Base-by-base conservation (phyloP, 1,284 basidiomycete genomes). In the Hemileia vastatrix region DNA sequence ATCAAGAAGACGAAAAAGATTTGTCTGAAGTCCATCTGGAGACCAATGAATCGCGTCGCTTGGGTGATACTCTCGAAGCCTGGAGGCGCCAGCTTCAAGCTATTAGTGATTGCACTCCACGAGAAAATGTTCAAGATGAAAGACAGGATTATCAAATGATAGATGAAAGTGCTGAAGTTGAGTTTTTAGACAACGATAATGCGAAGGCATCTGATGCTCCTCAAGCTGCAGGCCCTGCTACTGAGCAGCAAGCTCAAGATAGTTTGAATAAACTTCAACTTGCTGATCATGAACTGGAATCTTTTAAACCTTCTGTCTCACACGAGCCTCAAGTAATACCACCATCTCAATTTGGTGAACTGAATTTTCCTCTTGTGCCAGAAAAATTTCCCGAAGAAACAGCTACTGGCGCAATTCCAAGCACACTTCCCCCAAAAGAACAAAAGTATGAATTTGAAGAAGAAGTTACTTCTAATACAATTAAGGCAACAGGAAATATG, bases 371-470 rank as follows among this genome's bases (percentile, higher is more conserved):
- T 50, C 60, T 67, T 2, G 67, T 70, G 15, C 70, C 74, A 15
- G 68, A 67, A 8, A 70, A 71, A 2, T 66, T 72, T 2, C 69
- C 66, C 19, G 67, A 71, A 1, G 64, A 68, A 24, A 64, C 67
- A 27, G 70, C 71, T 5, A 72, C 66, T 9, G 71, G 67, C 21
- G 71, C 67, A 18, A 71, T 72, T 5, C n/a, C n/a, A n/a, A n/a
- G n/a, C n/a, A n/a, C n/a, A n/a, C n/a, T n/a, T n/a, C n/a, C n/a
- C n/a, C n/a, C n/a, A n/a, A 71, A 76, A 47, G 71, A 77, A 57
- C 73, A 74, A 49, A 69, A 70, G 19, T 72, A 72, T 54, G 69
- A 74, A 13, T 72, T 77, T 40, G 70, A 78, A 9, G 77, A 79
- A 32, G 78, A 78, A 24, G 79, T 77, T 24, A 77, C 78, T 33